phyloP scores from a whole-genome alignment of 345 rosid species.

The Noccaea bulbosa region DNA sequence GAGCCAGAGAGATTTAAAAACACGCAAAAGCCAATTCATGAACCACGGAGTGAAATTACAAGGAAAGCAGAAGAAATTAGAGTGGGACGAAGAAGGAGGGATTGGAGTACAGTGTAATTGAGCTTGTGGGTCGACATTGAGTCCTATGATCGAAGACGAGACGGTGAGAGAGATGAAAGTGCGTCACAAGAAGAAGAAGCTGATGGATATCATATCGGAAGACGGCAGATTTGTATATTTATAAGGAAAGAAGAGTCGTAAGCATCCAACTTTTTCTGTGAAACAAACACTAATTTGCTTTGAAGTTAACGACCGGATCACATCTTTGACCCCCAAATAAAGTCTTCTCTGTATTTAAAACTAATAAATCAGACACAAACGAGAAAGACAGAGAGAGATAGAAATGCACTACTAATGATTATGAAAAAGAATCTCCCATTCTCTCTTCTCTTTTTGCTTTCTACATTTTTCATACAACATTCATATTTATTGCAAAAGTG shows the following conservation, averaged over 20 bases:
- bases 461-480: neutral
- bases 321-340: constrained; percentile 35
- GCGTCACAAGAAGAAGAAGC: constrained; percentile 35
- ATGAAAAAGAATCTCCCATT: neutral
- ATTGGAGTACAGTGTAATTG: constrained; percentile 51
- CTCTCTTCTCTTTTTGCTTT: neutral
- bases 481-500: no score
- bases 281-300: constrained; percentile 32
- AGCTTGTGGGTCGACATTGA: constrained; percentile 63
- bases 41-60: neutral
- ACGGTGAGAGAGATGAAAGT: constrained; percentile 23
- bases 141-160: constrained; percentile 12
- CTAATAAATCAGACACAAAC: neutral
- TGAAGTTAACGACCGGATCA: constrained; percentile 40
- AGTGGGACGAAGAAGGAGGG: constrained; percentile 22
- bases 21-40: constrained; percentile 8
- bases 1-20: constrained; percentile 8
- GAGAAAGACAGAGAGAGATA: neutral
- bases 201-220: constrained; percentile 8
- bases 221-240: constrained; percentile 37
- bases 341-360: constrained; percentile 1
- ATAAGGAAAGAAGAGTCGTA: constrained; percentile 21
- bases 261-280: constrained; percentile 14
- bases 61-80: constrained; percentile 1
- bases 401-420: neutral